Conservation (phyloP, 805 yeast species). For the Phaffomyces antillensis region DNA sequence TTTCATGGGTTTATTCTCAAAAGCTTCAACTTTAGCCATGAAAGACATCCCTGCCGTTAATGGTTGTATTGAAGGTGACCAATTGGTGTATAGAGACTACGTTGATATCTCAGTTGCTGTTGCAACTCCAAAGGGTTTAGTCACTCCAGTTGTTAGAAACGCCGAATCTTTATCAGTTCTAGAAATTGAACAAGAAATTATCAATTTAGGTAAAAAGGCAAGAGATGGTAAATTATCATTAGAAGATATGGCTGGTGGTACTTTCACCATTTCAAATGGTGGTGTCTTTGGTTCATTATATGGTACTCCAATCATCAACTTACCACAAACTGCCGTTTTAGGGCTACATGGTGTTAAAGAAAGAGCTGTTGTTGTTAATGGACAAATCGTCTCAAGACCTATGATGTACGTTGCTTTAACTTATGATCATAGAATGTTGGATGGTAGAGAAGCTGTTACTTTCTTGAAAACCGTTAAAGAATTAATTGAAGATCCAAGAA, state of each 20-base stretch:
- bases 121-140: slow-evolving; percentile 98
- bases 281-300: slow-evolving; percentile 97
- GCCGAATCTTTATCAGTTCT: slow-evolving; percentile 85
- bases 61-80: slow-evolving; percentile 91
- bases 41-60: slow-evolving; percentile 93
- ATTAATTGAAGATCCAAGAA: slow-evolving; percentile 97
- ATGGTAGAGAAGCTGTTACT: slow-evolving; percentile 98
- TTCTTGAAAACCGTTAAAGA: slow-evolving; percentile 95
- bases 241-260: slow-evolving; percentile 99
- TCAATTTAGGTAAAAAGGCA: slow-evolving; percentile 80
- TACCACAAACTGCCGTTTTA: slow-evolving; percentile 97
- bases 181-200: slow-evolving; percentile 85
- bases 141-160: slow-evolving; percentile 95
- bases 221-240: slow-evolving; percentile 94
- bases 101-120: slow-evolving; percentile 95
- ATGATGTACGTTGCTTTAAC: slow-evolving; percentile 99
- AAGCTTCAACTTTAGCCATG: slow-evolving; percentile 88
- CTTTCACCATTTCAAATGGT: slow-evolving; percentile 98
- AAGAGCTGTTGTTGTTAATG: slow-evolving; percentile 94
- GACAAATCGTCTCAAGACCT: slow-evolving; percentile 94
- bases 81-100: slow-evolving; percentile 93
- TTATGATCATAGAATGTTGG: slow-evolving; percentile 95
- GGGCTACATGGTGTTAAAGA: slow-evolving; percentile 97
- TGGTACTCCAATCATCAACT: slow-evolving; percentile 97
- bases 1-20: slow-evolving; percentile 97